Conservation (phyloP, 1,284 basidiomycete genomes). For the Sporisorium reilianum region DNA sequence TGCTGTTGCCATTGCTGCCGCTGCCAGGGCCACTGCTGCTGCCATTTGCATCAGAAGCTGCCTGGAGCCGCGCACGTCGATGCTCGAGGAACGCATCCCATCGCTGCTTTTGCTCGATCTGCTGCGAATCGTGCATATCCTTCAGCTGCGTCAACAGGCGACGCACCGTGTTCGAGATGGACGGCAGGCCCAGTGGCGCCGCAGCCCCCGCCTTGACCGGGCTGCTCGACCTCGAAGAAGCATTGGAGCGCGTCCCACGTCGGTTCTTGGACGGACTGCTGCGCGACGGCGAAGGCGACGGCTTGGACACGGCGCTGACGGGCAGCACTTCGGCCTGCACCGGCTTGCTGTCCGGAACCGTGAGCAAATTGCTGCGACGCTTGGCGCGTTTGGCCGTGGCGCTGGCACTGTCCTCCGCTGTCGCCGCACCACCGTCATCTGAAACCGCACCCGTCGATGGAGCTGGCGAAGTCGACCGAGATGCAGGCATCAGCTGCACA, state of each 20-base stretch:
- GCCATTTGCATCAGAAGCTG: slow-evolving; percentile 17
- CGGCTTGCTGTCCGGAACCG: slow-evolving; percentile 67
- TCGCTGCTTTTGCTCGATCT: slow-evolving; percentile 79
- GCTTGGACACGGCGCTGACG: slow-evolving; percentile 51
- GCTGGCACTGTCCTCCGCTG: slow-evolving; percentile 25
- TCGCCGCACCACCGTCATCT: slow-evolving; percentile 19
- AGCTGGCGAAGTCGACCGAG: slow-evolving; percentile 22
- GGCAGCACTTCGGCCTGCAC: slow-evolving; percentile 56
- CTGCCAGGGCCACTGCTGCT: slow-evolving; percentile 6
- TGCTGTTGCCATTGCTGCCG: background rate
- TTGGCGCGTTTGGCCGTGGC: slow-evolving; percentile 26
- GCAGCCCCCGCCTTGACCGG: slow-evolving; percentile 27
- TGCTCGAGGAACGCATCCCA: slow-evolving; percentile 89
- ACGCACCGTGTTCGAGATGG: slow-evolving; percentile 79
- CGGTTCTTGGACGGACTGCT: slow-evolving; percentile 17
- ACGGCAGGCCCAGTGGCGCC: slow-evolving; percentile 24
- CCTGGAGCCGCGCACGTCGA: slow-evolving; percentile 71
- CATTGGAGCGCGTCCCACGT: slow-evolving; percentile 26
- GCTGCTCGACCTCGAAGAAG: slow-evolving; percentile 47
- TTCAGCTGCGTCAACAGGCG: slow-evolving; percentile 83
- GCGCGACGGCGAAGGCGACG: slow-evolving; percentile 27
- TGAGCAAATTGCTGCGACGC: slow-evolving; percentile 38
- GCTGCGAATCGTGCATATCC: slow-evolving; percentile 85
- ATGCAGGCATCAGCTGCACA: slow-evolving; percentile 4
- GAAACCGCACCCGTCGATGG: slow-evolving; percentile 22